phyloP scores from a whole-genome alignment of 177 flowering plant genomes.

The Telopea speciosissima region DNA sequence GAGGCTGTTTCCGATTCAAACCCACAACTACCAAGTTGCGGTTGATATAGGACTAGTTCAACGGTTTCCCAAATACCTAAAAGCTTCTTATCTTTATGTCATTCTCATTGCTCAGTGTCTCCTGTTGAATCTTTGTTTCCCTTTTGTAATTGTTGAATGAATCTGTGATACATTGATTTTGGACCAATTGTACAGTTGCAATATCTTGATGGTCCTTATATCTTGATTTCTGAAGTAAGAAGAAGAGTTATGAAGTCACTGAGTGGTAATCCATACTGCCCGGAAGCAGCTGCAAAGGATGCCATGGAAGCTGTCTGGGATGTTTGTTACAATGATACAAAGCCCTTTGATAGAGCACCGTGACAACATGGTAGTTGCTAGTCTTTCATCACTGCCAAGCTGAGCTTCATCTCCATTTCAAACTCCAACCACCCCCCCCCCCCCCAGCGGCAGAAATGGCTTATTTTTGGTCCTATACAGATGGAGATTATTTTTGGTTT shows the following conservation, averaged over 20 bases:
- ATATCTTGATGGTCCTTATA: background rate
- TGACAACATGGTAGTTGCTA: conserved; percentile 19
- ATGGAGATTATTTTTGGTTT: too few relatives aligned
- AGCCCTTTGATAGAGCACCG: conserved; percentile 91
- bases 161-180: background rate
- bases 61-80: background rate
- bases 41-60: background rate
- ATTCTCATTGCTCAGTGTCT: background rate
- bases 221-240: conserved; percentile 41
- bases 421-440: too few relatives aligned
- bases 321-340: conserved; percentile 89
- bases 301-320: conserved; percentile 98
- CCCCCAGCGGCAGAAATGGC: too few relatives aligned
- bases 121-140: background rate
- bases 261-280: conserved; percentile 62
- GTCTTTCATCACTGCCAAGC: background rate
- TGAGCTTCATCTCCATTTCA: too few relatives aligned
- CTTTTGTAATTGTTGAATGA: background rate
- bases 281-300: conserved; percentile 81
- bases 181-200: background rate
- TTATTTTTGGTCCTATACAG: too few relatives aligned
- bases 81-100: background rate
- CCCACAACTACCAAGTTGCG: too few relatives aligned
- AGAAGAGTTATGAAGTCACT: conserved; percentile 87
- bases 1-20: too few relatives aligned